Evolutionary conservation across 164 flowering plant genomes (phyloP).

Genomic region (Magnolia officinalis): DNA sequence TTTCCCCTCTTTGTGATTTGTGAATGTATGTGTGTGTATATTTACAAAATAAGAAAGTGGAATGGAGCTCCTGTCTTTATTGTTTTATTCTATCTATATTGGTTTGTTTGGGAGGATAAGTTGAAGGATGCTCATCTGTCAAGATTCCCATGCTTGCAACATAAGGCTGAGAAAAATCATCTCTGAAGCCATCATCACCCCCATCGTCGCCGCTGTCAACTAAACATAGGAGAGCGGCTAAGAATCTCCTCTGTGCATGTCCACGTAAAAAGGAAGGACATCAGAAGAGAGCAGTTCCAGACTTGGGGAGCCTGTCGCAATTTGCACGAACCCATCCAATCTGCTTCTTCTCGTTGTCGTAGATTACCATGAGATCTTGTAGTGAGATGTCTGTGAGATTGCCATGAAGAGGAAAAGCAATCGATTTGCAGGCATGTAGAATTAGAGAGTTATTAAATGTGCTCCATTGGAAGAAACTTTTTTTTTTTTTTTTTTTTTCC

Average conservation of each 20-base stretch:
- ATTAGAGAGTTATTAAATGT: no score
- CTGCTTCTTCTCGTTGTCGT: constrained; percentile 67
- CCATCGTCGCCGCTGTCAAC: constrained; percentile 47
- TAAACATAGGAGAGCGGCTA: constrained; percentile 32
- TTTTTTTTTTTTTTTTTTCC: no score
- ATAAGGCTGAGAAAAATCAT: constrained; percentile 22
- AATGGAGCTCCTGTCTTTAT: no score
- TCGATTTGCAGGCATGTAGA: no score
- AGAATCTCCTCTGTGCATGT: constrained; percentile 29
- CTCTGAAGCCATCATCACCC: constrained; percentile 15
- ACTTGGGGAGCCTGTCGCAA: constrained; percentile 74
- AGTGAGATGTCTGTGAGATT: constrained; percentile 51
- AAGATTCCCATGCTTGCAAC: constrained; percentile 25
- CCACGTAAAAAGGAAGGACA: constrained; percentile 23
- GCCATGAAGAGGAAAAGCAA: no score
- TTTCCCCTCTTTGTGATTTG: no score
- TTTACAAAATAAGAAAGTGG: no score
- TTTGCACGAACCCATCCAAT: constrained; percentile 74
- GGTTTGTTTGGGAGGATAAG: no score
- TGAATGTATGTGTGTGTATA: no score
- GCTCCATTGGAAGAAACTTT: no score
- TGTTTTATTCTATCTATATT: no score
- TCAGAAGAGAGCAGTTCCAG: constrained; percentile 34
- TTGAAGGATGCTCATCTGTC: constrained; percentile 14
- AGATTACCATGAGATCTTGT: constrained; percentile 68